These are phyloP conservation scores for Paracoccidioides lutzii DNA, from an alignment of 2,329 filamentous ascomycete genomes.

Conservation along the genomic window DNA sequence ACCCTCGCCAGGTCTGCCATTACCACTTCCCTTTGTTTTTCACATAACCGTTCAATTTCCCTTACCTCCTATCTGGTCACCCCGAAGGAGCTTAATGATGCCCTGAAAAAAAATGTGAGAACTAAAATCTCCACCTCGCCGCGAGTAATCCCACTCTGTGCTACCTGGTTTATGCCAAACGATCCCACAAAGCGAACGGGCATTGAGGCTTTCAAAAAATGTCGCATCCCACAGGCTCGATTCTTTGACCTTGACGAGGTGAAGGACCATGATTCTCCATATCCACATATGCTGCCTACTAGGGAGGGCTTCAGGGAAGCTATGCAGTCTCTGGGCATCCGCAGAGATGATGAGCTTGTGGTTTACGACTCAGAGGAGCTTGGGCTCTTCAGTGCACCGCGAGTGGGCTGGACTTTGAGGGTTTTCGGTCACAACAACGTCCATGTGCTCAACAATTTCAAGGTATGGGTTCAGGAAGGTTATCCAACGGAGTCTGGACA, in stretches of 20 bases:
- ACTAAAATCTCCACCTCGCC: slow-evolving; percentile 70
- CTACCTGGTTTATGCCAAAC: slow-evolving; percentile 93
- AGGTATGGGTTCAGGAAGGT: slow-evolving; percentile 76
- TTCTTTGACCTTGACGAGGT: slow-evolving; percentile 95
- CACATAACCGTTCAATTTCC: slow-evolving; percentile 33
- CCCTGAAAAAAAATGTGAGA: slow-evolving; percentile 68
- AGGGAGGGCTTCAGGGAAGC: slow-evolving; percentile 69
- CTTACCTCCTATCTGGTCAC: slow-evolving; percentile 79
- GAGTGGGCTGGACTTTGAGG: slow-evolving; percentile 85
- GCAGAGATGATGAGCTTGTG: slow-evolving; percentile 75
- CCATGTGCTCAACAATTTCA: slow-evolving; percentile 91
- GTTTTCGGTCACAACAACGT: slow-evolving; percentile 83
- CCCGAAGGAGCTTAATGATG: slow-evolving; percentile 66
- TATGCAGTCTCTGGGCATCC: slow-evolving; percentile 80
- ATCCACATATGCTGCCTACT: slow-evolving; percentile 91
- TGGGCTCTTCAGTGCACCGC: slow-evolving; percentile 85
- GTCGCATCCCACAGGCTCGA: slow-evolving; percentile 74
- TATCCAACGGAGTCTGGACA: slow-evolving; percentile 67
- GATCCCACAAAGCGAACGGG: slow-evolving; percentile 63
- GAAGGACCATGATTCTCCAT: slow-evolving; percentile 75
- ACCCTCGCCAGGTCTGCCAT: slow-evolving; percentile 6
- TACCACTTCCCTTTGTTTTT: slow-evolving; percentile 10
- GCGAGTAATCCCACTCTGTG: slow-evolving; percentile 77
- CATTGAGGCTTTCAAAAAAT: slow-evolving; percentile 64
- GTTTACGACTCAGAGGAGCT: slow-evolving; percentile 88